Base-by-base conservation (phyloP, 768 basidiomycete species). In the Dioszegia hungarica region DNA sequence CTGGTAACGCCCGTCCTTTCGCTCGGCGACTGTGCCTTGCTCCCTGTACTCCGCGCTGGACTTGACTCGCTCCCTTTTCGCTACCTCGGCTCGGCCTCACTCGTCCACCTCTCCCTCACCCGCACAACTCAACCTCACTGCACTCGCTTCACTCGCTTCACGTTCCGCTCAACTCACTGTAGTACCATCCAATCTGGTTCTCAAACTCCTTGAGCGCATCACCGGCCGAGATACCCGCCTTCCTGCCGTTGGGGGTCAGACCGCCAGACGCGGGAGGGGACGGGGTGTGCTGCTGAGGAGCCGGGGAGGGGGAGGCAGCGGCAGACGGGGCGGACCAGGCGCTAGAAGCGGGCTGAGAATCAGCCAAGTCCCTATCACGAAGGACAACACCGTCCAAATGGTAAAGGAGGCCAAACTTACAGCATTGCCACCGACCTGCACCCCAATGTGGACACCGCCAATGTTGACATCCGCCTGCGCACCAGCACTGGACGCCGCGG, bases 221-320 rank as follows among this genome's bases (percentile, higher is more conserved):
- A 28, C 64, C 65, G 39, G 62, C 71, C 5, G 73, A 64, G 53
- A 74, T 68, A 68, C 76, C 76, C 45, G 76, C 75, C 50, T 76
- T 75, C 33, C 54, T 72, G 25, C 72, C 67, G 40, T 65, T 67
- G n/a, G 72, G 73, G 40, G 70, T 70, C 33, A 67, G 51, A 37
- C 36, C 49, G 49, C 49, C 49, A 22, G 36, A 33, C 38, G 50
- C 19, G 54, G 24, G 45, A 36, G 45, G 54, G 15, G 39, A 12
- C 33, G 28, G 34, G 12, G n/a, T n/a, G 54, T 53, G 46, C 31
- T 12, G 25, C 31, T 33, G 31, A 14, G 2, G 22, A 44, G n/a
- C n/a, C n/a, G n/a, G 40, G 12, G 62, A 34, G 10, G 60, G 14
- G 20, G 57, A 12, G 33, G 49, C 43, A 14, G 31, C 31, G 31